phyloP scores from a whole-genome alignment of 2,329 filamentous ascomycete genomes.

The Raffaelea arxii region DNA sequence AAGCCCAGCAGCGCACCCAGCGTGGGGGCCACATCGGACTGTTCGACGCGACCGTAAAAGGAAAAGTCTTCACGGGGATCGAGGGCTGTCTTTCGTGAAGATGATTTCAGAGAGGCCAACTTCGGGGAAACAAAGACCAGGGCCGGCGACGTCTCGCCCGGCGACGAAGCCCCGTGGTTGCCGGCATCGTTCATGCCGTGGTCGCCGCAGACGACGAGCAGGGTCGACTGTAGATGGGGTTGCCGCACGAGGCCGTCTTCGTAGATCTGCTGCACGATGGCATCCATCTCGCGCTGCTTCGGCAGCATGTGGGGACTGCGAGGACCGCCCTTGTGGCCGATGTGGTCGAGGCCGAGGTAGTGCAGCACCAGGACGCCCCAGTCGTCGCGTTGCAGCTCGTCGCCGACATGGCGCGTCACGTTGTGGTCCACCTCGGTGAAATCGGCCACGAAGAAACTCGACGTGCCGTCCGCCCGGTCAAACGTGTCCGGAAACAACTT shows the following conservation, averaged over 20 bases:
- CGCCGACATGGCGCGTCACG: slow-evolving; percentile 79
- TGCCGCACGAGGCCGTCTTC: slow-evolving; percentile 61
- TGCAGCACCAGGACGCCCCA: slow-evolving; percentile 94
- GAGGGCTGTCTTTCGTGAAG: slow-evolving; percentile 26
- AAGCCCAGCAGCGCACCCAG: slow-evolving; percentile 79
- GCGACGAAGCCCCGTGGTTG: slow-evolving; percentile 89
- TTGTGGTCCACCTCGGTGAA: slow-evolving; percentile 98
- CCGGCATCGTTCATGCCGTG: slow-evolving; percentile 99
- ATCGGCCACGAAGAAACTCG: slow-evolving; percentile 97
- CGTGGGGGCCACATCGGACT: slow-evolving; percentile 88
- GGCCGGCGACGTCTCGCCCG: slow-evolving; percentile 89
- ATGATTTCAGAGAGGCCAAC: no score
- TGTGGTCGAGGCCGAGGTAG: slow-evolving; percentile 92
- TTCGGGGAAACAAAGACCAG: slow-evolving; percentile 86
- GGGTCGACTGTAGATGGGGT: slow-evolving; percentile 62
- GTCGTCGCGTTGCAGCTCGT: slow-evolving; percentile 65
- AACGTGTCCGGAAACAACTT: slow-evolving; percentile 92
- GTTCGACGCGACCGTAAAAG: slow-evolving; percentile 79
- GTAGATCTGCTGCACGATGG: slow-evolving; percentile 52
- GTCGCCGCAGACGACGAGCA: slow-evolving; percentile 83
- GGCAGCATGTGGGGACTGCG: slow-evolving; percentile 76
- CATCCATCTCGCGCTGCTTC: slow-evolving; percentile 76
- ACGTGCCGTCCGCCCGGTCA: slow-evolving; percentile 79
- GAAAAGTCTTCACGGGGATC: slow-evolving; percentile 60
- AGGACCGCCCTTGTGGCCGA: slow-evolving; percentile 92